These are phyloP conservation scores for Cunninghamia lanceolata DNA, from an alignment of 75 land plant species.

Conservation along the genomic window DNA sequence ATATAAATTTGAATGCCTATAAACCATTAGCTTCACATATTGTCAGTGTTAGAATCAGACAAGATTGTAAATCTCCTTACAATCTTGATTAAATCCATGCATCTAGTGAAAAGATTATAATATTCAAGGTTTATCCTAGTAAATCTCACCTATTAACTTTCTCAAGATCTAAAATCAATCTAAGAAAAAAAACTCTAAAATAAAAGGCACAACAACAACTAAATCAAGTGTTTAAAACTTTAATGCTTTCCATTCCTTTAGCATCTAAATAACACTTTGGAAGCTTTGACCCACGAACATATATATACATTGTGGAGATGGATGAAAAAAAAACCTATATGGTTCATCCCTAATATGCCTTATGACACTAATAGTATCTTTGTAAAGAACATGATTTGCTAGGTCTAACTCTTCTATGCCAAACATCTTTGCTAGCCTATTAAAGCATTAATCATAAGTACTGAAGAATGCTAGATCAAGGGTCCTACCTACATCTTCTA, in stretches of 20 bases:
- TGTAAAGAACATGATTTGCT: slow-evolving; percentile 30
- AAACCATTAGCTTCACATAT: slow-evolving; percentile 21
- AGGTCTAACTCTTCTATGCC: slow-evolving; percentile 25
- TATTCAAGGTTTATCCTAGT: background rate
- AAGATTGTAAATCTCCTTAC: slow-evolving; percentile 47
- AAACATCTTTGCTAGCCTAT: slow-evolving; percentile 42
- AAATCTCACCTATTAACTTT: background rate
- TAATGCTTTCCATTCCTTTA: background rate
- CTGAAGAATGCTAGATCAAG: slow-evolving; percentile 28
- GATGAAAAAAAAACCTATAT: slow-evolving; percentile 30
- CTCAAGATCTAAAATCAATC: background rate
- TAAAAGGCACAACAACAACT: background rate
- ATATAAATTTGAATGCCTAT: background rate
- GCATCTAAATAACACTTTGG: background rate
- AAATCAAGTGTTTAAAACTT: background rate
- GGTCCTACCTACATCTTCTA: slow-evolving; percentile 54
- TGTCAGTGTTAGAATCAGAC: slow-evolving; percentile 32
- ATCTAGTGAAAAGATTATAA: background rate
- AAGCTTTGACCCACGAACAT: background rate
- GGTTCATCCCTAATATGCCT: slow-evolving; percentile 47
- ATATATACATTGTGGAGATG: background rate
- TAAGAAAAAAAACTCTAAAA: background rate
- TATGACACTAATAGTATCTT: slow-evolving; percentile 26
- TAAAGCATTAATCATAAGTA: background rate
- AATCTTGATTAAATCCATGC: slow-evolving; percentile 48